Conservation (phyloP, 164 flowering plant species). For the Protea cynaroides region DNA sequence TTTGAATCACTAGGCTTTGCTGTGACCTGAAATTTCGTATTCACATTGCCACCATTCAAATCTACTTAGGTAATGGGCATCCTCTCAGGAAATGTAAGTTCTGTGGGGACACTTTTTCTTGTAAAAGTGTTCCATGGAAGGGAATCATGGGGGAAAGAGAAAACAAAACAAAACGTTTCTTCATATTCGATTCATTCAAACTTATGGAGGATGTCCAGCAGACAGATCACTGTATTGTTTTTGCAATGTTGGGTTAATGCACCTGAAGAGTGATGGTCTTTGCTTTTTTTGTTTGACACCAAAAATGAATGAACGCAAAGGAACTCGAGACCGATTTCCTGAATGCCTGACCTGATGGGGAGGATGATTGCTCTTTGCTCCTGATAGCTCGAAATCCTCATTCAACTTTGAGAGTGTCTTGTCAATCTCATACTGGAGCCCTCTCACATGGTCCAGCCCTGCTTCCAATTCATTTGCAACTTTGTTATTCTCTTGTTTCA, state of each 20-base stretch:
- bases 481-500: conserved; percentile 88
- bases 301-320: conserved; percentile 65
- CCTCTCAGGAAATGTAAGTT: too few species aligned
- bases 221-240: conserved; percentile 39
- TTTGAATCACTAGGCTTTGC: too few species aligned
- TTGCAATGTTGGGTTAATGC: conserved; percentile 49
- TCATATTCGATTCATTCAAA: not conserved
- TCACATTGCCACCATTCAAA: too few species aligned
- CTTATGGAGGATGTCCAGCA: conserved; percentile 9
- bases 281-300: conserved; percentile 55
- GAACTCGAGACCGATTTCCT: conserved; percentile 33
- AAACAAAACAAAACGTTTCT: too few species aligned
- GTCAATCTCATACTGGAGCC: conserved; percentile 51
- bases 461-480: conserved; percentile 75
- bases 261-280: conserved; percentile 48
- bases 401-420: conserved; percentile 41
- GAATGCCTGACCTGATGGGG: conserved; percentile 19
- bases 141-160: too few species aligned
- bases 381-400: conserved; percentile 39
- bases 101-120: too few species aligned
- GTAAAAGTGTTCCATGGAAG: too few species aligned
- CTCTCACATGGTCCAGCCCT: conserved; percentile 52
- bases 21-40: too few species aligned
- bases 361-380: conserved; percentile 24
- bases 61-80: too few species aligned